Conservation (phyloP, 1,284 basidiomycete genomes). For the Cerioporus squamosus region DNA sequence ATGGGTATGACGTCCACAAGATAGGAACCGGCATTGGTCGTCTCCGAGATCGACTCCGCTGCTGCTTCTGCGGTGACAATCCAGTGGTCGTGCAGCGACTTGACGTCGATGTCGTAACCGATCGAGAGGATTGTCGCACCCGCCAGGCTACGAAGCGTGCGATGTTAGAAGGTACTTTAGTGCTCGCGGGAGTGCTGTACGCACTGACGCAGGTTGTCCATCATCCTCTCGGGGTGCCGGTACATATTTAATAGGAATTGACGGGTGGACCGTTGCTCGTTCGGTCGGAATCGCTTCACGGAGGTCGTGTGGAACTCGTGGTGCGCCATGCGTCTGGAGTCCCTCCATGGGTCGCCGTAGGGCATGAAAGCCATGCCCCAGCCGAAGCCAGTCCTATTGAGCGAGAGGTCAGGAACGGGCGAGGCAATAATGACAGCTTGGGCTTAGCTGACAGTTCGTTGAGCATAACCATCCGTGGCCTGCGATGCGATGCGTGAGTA, state of each 20-base stretch:
- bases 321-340: slow-evolving; percentile 41
- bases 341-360: slow-evolving; percentile 47
- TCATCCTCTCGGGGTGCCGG: slow-evolving; percentile 20
- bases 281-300: slow-evolving; percentile 17
- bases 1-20: slow-evolving; percentile 31
- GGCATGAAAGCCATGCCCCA: slow-evolving; percentile 39
- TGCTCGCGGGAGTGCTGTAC: slow-evolving; percentile 5
- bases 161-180: too few relatives aligned
- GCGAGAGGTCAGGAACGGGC: neutral
- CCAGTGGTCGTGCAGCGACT: slow-evolving; percentile 28
- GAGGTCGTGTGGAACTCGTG: slow-evolving; percentile 21
- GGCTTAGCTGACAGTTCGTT: slow-evolving; percentile 35
- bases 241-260: slow-evolving; percentile 39
- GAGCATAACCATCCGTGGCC: slow-evolving; percentile 39
- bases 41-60: slow-evolving; percentile 17
- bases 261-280: slow-evolving; percentile 30
- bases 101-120: slow-evolving; percentile 33
- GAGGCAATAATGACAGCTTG: neutral
- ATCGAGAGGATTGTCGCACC: slow-evolving; percentile 30
- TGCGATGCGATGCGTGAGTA: slow-evolving; percentile 31
- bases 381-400: slow-evolving; percentile 43
- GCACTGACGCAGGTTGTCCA: slow-evolving; percentile 32
- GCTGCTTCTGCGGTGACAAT: slow-evolving; percentile 29
- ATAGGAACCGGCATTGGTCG: slow-evolving; percentile 23
- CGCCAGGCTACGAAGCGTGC: slow-evolving; percentile 18